Conservation (phyloP, 306 rosid genomes). For the Vicia faba region DNA sequence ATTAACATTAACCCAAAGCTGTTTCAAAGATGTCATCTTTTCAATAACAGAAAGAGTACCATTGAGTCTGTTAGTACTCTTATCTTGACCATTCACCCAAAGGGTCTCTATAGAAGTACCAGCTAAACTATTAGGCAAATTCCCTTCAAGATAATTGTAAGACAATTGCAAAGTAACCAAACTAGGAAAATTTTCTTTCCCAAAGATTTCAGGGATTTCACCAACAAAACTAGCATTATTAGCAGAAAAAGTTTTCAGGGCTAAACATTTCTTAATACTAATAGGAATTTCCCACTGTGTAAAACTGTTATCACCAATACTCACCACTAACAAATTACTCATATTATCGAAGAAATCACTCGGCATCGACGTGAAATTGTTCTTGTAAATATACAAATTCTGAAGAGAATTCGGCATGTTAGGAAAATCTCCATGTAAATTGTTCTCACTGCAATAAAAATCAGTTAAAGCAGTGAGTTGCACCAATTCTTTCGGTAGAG, state of each 20-base stretch:
- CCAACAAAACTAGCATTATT: slow-evolving; percentile 47
- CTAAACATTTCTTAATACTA: slow-evolving; percentile 37
- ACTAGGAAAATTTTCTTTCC: slow-evolving; percentile 38
- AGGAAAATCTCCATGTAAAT: slow-evolving; percentile 60
- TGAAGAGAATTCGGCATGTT: slow-evolving; percentile 41
- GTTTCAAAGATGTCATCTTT: slow-evolving; percentile 54
- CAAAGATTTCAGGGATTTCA: slow-evolving; percentile 54
- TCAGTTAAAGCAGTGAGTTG: slow-evolving; percentile 45
- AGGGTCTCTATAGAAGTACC: slow-evolving; percentile 52
- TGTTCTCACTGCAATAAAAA: slow-evolving; percentile 55
- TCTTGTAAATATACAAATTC: slow-evolving; percentile 43
- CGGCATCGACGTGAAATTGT: slow-evolving; percentile 60
- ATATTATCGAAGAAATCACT: slow-evolving; percentile 55
- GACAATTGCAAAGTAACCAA: slow-evolving; percentile 47
- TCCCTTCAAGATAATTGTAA: slow-evolving; percentile 57
- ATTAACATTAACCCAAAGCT: slow-evolving; percentile 67
- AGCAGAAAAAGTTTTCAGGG: slow-evolving; percentile 47
- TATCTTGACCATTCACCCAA: slow-evolving; percentile 59
- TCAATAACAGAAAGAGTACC: slow-evolving; percentile 71
- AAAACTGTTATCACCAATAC: slow-evolving; percentile 53
- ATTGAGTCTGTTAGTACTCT: slow-evolving; percentile 48
- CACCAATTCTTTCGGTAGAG: slow-evolving; percentile 51
- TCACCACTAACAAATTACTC: slow-evolving; percentile 33
- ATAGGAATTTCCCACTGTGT: slow-evolving; percentile 60
- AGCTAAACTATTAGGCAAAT: slow-evolving; percentile 56